Base-by-base conservation (phyloP, 805 yeast species). In the Candida ovalis region DNA sequence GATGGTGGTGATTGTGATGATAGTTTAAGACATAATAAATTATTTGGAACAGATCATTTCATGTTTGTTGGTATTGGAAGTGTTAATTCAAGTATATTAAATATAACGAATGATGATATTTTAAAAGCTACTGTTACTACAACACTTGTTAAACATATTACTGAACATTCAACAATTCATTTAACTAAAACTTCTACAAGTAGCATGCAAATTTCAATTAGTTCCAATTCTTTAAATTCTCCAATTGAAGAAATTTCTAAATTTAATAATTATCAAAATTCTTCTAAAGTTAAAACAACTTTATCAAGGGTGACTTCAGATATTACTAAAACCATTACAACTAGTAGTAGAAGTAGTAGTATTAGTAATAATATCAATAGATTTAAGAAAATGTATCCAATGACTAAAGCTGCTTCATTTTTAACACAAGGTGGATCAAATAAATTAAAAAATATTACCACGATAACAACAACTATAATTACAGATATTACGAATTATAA, bases 21-120 rank as follows among this genome's bases (percentile, higher is more conserved):
- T 19, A 44, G 45, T 32, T 2, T 52, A 48, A 12, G 49, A 32
- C 4, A 45, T 7, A 45, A 40, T 39, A 50, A 56, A 40, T 46
- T 58, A 8, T 56, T 60, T 49, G 58, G 56, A 13, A 54, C 62
- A 4, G 61, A 63, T 50, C 53, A 54, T 42, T 58, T 62, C 30
- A 43, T 58, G 4, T 65, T 64, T 49, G 53, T 62, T 39, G 66
- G 67, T 8, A 51, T 63, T 50, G 66, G 59, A 35, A 54, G 60
- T 33, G 48, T 50, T 19, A 47, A 58, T 27, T 28, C 42, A 18
- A 25, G 13, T 10, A 12, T 17, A 12, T 12, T 4, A 28, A 27
- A 18, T 17, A 25, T 15, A 12, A 18, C 24, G 8, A 18, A 13
- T 15, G 19, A 17, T n/a, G 38, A 4, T 17, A 12, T 7, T 3